A percentile compares a stretch with the other conserved stretches of the same genome.
phyloP scores from a whole-genome alignment of 345 rosid genomes.

The Hypericum perforatum region DNA sequence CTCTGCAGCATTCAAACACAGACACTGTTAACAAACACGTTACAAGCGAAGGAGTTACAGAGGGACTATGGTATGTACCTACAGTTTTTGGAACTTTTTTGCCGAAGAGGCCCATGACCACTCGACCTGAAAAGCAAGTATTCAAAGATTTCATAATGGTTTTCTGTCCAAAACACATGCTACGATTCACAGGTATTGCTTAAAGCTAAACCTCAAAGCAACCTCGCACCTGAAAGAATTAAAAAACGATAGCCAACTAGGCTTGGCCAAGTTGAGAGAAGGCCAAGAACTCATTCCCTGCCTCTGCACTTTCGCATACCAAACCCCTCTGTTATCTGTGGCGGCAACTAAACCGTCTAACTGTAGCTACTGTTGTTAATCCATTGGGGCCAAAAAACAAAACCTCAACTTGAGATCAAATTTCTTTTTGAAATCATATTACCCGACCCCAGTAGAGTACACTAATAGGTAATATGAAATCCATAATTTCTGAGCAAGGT shows the following conservation, averaged over 20 bases:
- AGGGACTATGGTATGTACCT: constrained; percentile 15
- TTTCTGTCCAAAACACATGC: neutral
- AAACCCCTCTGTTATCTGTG: too few species aligned
- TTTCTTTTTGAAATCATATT: too few species aligned
- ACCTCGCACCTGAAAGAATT: neutral
- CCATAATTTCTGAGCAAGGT: neutral
- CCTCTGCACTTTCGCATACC: too few species aligned
- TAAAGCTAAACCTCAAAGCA: neutral
- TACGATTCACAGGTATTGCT: constrained; percentile 1
- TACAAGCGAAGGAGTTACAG: neutral
- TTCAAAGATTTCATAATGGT: neutral
- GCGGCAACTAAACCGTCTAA: too few species aligned
- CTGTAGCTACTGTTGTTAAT: too few species aligned
- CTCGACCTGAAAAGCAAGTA: constrained; percentile 22
- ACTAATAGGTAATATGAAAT: too few species aligned
- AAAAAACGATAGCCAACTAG: too few species aligned
- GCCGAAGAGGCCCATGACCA: constrained; percentile 31
- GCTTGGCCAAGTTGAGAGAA: too few species aligned
- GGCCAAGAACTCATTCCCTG: too few species aligned
- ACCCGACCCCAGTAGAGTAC: too few species aligned
- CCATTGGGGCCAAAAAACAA: too few species aligned
- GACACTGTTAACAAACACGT: neutral
- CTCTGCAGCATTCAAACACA: constrained; percentile 1
- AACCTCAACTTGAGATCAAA: too few species aligned
- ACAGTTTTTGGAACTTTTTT: constrained; percentile 33